These are phyloP conservation scores for Cyberlindnera saturnus DNA, from an alignment of 805 yeast genomes.

Conservation along the genomic window DNA sequence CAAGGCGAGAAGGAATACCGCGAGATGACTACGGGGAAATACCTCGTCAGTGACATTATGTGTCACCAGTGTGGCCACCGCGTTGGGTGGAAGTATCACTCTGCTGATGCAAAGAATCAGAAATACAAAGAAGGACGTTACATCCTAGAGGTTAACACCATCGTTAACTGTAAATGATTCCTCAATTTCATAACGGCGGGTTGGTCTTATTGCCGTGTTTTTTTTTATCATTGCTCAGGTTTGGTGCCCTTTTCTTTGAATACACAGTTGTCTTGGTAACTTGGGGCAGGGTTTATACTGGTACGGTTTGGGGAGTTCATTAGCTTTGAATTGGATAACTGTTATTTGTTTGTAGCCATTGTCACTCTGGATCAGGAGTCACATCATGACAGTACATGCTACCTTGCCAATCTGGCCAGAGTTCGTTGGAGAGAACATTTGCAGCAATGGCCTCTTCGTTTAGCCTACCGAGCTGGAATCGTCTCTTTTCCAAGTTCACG, in stretches of 20 bases:
- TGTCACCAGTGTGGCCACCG: slow-evolving; percentile 49
- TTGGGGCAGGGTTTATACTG: too few species aligned
- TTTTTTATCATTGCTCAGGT: too few species aligned
- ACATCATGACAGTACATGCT: not conserved
- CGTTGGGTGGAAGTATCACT: slow-evolving; percentile 60
- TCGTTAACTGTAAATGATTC: slow-evolving; percentile 22
- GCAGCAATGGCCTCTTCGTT: not conserved
- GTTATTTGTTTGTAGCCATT: too few species aligned
- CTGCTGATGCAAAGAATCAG: slow-evolving; percentile 39
- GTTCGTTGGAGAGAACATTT: not conserved
- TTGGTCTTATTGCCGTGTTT: too few species aligned
- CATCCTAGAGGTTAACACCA: slow-evolving; percentile 36
- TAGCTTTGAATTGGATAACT: too few species aligned
- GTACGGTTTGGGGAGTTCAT: too few species aligned
- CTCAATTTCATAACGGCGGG: too few species aligned
- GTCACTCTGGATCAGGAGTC: too few species aligned
- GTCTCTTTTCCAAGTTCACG: not conserved
- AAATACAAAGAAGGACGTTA: slow-evolving; percentile 56
- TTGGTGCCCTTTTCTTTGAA: too few species aligned
- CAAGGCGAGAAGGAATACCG: slow-evolving; percentile 27
- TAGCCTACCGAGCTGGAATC: not conserved
- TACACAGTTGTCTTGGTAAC: too few species aligned
- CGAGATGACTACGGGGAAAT: slow-evolving; percentile 55
- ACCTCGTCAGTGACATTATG: slow-evolving; percentile 47
- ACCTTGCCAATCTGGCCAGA: not conserved